Percentiles rank a stretch among this genome's conserved stretches.
phyloP scores from a whole-genome alignment of 1,139 yeast species.

The Pneumocystis murina region DNA sequence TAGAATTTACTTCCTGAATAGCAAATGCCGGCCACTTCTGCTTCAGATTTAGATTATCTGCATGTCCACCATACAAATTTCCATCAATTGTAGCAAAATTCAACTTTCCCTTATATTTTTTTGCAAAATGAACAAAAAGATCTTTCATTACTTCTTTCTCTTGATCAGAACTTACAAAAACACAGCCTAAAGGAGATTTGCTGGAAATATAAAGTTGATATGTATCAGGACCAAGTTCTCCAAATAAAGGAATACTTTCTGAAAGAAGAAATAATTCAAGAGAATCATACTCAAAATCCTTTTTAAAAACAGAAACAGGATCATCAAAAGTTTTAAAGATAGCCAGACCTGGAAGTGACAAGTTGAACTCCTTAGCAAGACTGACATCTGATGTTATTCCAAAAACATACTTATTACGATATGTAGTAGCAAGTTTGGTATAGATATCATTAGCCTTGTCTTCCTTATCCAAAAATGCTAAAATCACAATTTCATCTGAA shows the following conservation, averaged over 20 bases:
- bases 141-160: slow-evolving; percentile 45
- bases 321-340: slow-evolving; percentile 33
- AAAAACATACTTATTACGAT: slow-evolving; percentile 51
- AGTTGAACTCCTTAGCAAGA: slow-evolving; percentile 29
- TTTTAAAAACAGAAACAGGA: slow-evolving; percentile 31
- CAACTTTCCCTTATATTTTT: slow-evolving; percentile 60
- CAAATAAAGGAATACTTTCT: slow-evolving; percentile 75
- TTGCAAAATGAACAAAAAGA: slow-evolving; percentile 48
- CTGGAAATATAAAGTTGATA: slow-evolving; percentile 61
- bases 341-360: slow-evolving; percentile 33
- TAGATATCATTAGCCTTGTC: slow-evolving; percentile 31
- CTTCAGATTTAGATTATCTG: slow-evolving; percentile 72
- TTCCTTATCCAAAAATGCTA: slow-evolving; percentile 30
- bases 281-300: slow-evolving; percentile 24
- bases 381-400: slow-evolving; percentile 39
- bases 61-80: slow-evolving; percentile 67
- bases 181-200: slow-evolving; percentile 68
- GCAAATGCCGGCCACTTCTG: slow-evolving; percentile 82
- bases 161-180: slow-evolving; percentile 60
- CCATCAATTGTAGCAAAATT: slow-evolving; percentile 88
- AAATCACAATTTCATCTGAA: slow-evolving; percentile 41
- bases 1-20: slow-evolving; percentile 54
- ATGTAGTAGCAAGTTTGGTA: slow-evolving; percentile 37
- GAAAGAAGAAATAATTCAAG: slow-evolving; percentile 44
- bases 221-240: slow-evolving; percentile 76